phyloP scores from a whole-genome alignment of 371 early-diverging fungal species.

The Mortierella polycephala region DNA sequence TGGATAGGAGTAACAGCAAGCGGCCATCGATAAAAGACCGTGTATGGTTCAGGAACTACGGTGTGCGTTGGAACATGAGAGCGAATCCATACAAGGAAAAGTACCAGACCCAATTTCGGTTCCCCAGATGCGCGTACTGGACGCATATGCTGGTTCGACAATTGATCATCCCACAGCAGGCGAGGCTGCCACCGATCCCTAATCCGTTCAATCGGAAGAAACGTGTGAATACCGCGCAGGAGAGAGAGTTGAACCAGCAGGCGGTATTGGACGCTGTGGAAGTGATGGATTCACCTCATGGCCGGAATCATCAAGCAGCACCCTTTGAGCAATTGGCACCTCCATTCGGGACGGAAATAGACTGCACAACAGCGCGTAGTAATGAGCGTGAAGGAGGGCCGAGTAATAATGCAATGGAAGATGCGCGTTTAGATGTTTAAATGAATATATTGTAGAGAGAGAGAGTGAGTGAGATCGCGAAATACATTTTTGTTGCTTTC shows the following conservation, averaged over 20 bases:
- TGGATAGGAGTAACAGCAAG: background rate
- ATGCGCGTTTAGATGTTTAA: no score
- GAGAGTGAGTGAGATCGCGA: no score
- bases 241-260: background rate
- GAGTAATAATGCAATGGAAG: no score
- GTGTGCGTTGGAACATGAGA: background rate
- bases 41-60: background rate
- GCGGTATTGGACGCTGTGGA: background rate
- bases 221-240: background rate
- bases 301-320: background rate
- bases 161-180: constrained; percentile 22
- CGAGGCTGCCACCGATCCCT: constrained; percentile 33
- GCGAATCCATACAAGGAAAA: background rate
- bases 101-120: constrained; percentile 30
- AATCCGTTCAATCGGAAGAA: constrained; percentile 14
- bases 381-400: no score
- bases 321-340: no score
- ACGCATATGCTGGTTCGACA: constrained; percentile 27
- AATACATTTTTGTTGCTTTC: background rate
- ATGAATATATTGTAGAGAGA: no score
- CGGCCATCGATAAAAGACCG: constrained; percentile 2
- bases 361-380: background rate
- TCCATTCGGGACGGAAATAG: no score
- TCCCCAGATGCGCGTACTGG: constrained; percentile 32
- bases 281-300: background rate